Conservation (phyloP, 148 eudicot species). For the Oxyria digyna region DNA sequence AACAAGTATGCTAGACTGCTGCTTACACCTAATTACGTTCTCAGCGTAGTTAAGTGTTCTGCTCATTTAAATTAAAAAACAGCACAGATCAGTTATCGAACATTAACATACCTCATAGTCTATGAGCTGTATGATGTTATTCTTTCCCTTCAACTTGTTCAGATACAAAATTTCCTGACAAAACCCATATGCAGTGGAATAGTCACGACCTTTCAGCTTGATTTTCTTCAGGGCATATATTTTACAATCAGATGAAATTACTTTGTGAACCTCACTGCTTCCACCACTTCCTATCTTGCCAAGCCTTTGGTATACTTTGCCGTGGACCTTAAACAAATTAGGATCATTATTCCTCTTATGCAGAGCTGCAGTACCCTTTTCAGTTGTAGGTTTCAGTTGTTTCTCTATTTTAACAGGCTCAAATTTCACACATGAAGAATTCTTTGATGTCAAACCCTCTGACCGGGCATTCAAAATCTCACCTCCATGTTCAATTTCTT, state of each 20-base stretch:
- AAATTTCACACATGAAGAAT: slow-evolving; percentile 32
- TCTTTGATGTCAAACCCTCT: slow-evolving; percentile 24
- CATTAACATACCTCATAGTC: slow-evolving; percentile 71
- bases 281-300: slow-evolving; percentile 99
- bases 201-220: slow-evolving; percentile 94
- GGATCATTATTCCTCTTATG: slow-evolving; percentile 72
- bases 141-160: slow-evolving; percentile 77
- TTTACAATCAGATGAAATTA: slow-evolving; percentile 81
- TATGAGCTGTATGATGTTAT: slow-evolving; percentile 80
- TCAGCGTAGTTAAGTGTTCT: background rate
- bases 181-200: slow-evolving; percentile 90
- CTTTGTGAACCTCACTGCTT: slow-evolving; percentile 98
- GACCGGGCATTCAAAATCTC: slow-evolving; percentile 25
- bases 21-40: background rate
- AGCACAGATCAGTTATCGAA: background rate
- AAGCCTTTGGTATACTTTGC: slow-evolving; percentile 93
- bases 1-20: background rate
- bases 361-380: slow-evolving; percentile 30
- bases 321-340: slow-evolving; percentile 84
- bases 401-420: slow-evolving; percentile 49
- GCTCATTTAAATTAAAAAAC: background rate
- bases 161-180: slow-evolving; percentile 90
- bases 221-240: slow-evolving; percentile 93
- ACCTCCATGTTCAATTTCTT: slow-evolving; percentile 17
- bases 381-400: slow-evolving; percentile 34